Base-by-base conservation (phyloP, 2,329 filamentous ascomycete genomes). In the Sclerotinia trifoliorum region DNA sequence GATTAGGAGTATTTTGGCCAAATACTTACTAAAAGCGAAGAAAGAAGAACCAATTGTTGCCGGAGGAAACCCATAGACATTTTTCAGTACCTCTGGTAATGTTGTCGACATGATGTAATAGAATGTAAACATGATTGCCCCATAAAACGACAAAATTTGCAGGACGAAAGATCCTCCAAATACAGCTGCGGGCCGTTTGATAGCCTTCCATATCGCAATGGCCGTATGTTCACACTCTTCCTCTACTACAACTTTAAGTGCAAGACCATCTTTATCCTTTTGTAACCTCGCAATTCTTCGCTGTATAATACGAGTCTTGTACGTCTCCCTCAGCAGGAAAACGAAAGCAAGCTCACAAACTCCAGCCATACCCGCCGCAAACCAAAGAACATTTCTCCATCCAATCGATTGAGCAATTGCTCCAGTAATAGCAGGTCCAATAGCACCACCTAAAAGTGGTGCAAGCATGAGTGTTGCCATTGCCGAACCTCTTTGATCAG, bases 251-350 rank as follows among this genome's bases (percentile, higher is more conserved):
- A 2, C 21, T 13, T 62, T 51, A n/a, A 62, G 46, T 8, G n/a
- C 46, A 17, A 62, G 8, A 39, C 11, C 46, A 13, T 39, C 46
- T 2, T 29, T 11, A 10, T 32, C 19, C 21, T 46, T 57, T 10
- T 48, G 7, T 2, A 88, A 79, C 1, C 76, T 58, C 10, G 71
- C 71, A 11, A 73, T 29, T 83, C 81, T 78, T 3, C 79, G 79
- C 55, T 80, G 76, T 54, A 89, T 76, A 57, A 89, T 86, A 1
- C 81, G 78, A 52, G 86, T 81, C 73, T 83, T 84, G 77, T 89
- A 90, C 17, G 88, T 90, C 78, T 90, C 88, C 7, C 81, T 78
- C 73, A 71, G 82, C 77, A 81, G 80, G 19, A 78, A 39, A n/a
- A 80, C n/a, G 0, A 79, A 74, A 6, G 83, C 68, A 85, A 52